A percentile compares a stretch with the other conserved stretches of the same genome.
phyloP scores from a whole-genome alignment of 768 basidiomycete species.

The Lactarius psammicola region DNA sequence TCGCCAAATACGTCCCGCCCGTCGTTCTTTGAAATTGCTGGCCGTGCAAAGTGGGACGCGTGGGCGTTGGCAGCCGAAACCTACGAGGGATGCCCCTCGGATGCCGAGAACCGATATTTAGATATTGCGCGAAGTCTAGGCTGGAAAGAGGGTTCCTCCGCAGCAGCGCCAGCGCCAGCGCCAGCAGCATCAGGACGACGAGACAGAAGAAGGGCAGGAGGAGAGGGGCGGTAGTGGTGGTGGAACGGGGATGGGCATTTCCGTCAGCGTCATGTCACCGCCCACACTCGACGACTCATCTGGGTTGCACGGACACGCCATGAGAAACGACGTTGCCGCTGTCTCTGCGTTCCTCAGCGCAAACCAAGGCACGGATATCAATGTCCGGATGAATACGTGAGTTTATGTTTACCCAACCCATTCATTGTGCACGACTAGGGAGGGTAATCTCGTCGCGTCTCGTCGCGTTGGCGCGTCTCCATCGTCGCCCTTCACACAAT shows the following conservation, averaged over 20 bases:
- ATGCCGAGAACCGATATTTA: slow-evolving; percentile 65
- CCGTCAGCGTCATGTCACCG: slow-evolving; percentile 59
- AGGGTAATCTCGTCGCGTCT: slow-evolving; percentile 14
- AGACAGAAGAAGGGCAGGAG: slow-evolving; percentile 29
- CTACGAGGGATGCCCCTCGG: slow-evolving; percentile 42
- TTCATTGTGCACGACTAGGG: not conserved
- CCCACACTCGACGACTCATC: slow-evolving; percentile 36
- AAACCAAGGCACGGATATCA: slow-evolving; percentile 47
- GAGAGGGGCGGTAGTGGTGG: slow-evolving; percentile 28
- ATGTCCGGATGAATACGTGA: slow-evolving; percentile 74
- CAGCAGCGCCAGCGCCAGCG: too few relatives aligned
- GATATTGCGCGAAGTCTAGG: slow-evolving; percentile 67
- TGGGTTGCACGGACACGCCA: slow-evolving; percentile 59
- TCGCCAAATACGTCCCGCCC: slow-evolving; percentile 60
- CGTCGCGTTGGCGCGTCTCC: not conserved
- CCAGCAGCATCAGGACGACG: too few relatives aligned
- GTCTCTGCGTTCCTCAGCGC: slow-evolving; percentile 45
- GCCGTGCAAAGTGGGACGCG: slow-evolving; percentile 85
- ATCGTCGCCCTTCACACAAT: not conserved
- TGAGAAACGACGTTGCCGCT: slow-evolving; percentile 51
- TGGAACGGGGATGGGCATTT: slow-evolving; percentile 52
- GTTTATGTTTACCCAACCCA: slow-evolving; percentile 31
- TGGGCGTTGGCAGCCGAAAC: slow-evolving; percentile 57
- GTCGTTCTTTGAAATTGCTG: slow-evolving; percentile 74
- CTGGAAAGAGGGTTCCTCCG: slow-evolving; percentile 49